Base-by-base conservation (phyloP, 1,284 basidiomycete species). In the Ganoderma meredithae region DNA sequence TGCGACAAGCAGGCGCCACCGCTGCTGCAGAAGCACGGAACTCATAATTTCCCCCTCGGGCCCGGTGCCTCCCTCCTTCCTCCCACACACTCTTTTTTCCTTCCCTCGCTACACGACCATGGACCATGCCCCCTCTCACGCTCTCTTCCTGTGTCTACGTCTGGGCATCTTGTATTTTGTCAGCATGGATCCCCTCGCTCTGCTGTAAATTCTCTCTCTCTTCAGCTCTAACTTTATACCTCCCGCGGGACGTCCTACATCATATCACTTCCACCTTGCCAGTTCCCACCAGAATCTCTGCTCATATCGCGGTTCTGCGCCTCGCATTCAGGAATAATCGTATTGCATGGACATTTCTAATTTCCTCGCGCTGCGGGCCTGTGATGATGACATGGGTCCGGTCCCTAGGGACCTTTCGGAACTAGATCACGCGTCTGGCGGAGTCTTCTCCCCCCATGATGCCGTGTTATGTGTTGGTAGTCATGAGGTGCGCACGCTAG, bases 1-100 rank as follows among this genome's bases (percentile, higher is more conserved):
- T 94, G 86, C 89, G 87, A 55, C 71, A 72, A 66, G 67, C 70
- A 13, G 74, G 71, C 7, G 66, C 69, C 19, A 65, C 63, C 55
- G 67, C 71, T n/a, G 69, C 69, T 47, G 67, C 66, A 22, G 71
- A 66, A 64, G 69, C 69, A 39, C 65, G 69, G 58, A 64, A 64
- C 33, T 60, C 40, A 60, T 60, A 22, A 60, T 39, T 43, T 22
- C 27, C 40, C 36, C 62, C 49, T 65, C 49, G 33, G 9, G 56
- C 22, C 31, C 7, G 56, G 56, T 22, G 19, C 56, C 39, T 17
- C 22, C 4, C n/a, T 8, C 58, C 13, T 15, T 60, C 39, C 39
- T 22, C 22, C 13, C 41, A 25, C 7, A 8, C 25, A 8, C 31
- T 13, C 33, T 6, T 44, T 31, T 36, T 36, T 7, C 41, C 27